Evolutionary conservation across 306 rosid genomes (phyloP).

Genomic region (Biancaea sappan): DNA sequence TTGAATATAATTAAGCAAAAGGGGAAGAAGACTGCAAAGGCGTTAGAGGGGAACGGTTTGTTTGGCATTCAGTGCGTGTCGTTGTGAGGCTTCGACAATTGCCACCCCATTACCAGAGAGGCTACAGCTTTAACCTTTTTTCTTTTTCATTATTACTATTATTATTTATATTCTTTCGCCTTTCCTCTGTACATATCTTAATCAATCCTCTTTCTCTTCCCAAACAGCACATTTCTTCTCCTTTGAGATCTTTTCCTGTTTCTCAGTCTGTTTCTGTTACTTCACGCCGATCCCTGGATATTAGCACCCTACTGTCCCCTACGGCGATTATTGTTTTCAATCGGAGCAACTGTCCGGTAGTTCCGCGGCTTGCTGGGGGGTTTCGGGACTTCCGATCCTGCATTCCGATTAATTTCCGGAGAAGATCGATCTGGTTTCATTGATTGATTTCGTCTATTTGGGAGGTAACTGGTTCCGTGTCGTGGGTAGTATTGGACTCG

Average conservation of each 20-base stretch:
- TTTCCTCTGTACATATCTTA: background rate
- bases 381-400: background rate
- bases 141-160: background rate
- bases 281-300: background rate
- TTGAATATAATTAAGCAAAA: background rate
- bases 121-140: background rate
- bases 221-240: background rate
- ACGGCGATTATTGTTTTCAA: background rate
- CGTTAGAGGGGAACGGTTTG: conserved; percentile 38
- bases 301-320: background rate
- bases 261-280: background rate
- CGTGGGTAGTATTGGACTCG: background rate
- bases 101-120: conserved; percentile 17
- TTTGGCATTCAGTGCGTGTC: background rate
- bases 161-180: background rate
- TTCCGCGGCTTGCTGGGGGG: background rate
- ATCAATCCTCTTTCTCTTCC: background rate
- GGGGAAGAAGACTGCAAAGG: background rate
- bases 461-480: background rate
- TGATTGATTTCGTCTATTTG: background rate
- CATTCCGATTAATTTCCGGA: background rate
- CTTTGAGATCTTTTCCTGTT: background rate
- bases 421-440: background rate
- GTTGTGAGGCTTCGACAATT: background rate
- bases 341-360: background rate